Base-by-base conservation (phyloP, 2,329 filamentous ascomycete genomes). In the Fusarium nelsonii region DNA sequence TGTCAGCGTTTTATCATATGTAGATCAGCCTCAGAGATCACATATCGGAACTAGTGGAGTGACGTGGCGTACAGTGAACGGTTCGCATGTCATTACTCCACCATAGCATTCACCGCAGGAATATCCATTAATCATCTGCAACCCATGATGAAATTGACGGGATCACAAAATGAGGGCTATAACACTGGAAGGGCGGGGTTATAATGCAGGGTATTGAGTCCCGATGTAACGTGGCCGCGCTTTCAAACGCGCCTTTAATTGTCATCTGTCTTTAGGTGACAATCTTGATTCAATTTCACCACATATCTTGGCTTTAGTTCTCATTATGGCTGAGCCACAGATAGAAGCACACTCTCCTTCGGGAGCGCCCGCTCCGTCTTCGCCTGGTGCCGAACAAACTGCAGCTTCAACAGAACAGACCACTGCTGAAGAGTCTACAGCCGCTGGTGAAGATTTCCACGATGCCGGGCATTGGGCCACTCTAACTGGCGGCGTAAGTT, bases 381-480 rank as follows among this genome's bases (percentile, higher is more conserved):
- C 48, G 2, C 30, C 48, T 8, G 6, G 34, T 5, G 6, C 28
- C 1, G 55, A 33, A 5, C 26, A 34, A 18, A 12, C 20, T 15
- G 34, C 6, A n/a, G 10, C 36, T 1, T 8, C 49, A 3, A 12
- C 37, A 1, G 41, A n/a, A 8, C 54, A n/a, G 5, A 7, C 4
- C 33, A 14, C 45, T 34, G 9, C 36, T 16, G 43, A 49, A n/a
- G 23, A 20, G 16, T 23, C 40, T 11, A 28, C 32, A 7, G 32
- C 33, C 2, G 10, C 26, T 4, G 32, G 18, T 6, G 59, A 46
- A 5, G 52, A 37, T n/a, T 67, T 67, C 4, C 58, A 67, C n/a
- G 15, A 37, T 14, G 18, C 64, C n/a, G 33, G 34, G 5, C 52
- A 68, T 8, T 68, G 64, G 64, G 58, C 39, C 1, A 41, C 2